Evolutionary conservation across 176 grass and related monocot genomes (phyloP), one percentile per base, ranked within the genome.

Genomic region (Aegilops umbellulata): DNA sequence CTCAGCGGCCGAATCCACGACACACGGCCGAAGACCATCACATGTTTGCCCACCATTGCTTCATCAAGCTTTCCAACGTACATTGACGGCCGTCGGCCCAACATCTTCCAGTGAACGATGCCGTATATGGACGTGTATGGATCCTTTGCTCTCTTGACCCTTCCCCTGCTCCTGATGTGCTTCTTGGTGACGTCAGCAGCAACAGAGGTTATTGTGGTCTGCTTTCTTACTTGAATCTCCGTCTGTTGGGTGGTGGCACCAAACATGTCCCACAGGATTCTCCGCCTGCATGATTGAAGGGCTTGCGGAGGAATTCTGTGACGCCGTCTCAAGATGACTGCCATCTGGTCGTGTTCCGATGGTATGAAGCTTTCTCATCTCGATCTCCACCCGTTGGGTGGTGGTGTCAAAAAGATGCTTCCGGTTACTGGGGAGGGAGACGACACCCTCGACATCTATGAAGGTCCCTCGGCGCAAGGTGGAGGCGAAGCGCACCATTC

Each of bases 401-500:
- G 65, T 69, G 80, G 29, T 67, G 65, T 8, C 65, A 67, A 19
- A 8, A 7, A 67, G 6, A 32, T 67, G 7, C 29, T 1, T 32
- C 7, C 5, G 29, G 7, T 8, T 17, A 4, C 29, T 29, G 1
- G 15, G 65, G 3, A n/a, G 44, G 15, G 16, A 20, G 23, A 83
- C 81, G 7, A 72, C 34, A 10, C 67, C 67, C 34, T 83, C 81
- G 5, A 83, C 67, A 10, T 83, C 67, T 29, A 83, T 29, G 34
- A 6, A 17, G 15, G 20, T 49, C 25, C 20, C 70, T 16, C 7
- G 57, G 4, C 14, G 16, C 19, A 32, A 4, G 31, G 4, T 32
- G 31, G 31, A 32, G 31, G 71, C 60, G 26, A 84, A 84, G 71
- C 20, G 71, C 82, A 76, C 82, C 69, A 63, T 76, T 57, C 60